These are phyloP conservation scores for Amniculicola lignicola DNA, from an alignment of 495 filamentous ascomycete genomes.

Conservation along the genomic window DNA sequence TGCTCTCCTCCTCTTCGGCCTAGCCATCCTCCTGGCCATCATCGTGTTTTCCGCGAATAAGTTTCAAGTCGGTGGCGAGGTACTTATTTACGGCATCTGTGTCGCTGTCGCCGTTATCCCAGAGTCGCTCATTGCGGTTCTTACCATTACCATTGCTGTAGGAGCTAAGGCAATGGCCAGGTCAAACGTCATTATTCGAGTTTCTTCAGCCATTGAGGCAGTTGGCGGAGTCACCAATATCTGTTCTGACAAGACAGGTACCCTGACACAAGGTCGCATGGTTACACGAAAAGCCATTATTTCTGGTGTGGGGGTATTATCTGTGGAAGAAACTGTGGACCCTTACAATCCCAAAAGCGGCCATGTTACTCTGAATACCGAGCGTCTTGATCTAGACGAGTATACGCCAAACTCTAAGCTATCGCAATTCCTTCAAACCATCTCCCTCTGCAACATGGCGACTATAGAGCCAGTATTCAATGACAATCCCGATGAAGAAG, in stretches of 20 bases:
- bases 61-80: slow-evolving; percentile 58
- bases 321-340: slow-evolving; percentile 32
- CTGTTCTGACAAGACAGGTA: slow-evolving; percentile 64
- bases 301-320: slow-evolving; percentile 27
- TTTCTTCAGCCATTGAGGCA: slow-evolving; percentile 62
- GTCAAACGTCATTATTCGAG: slow-evolving; percentile 65
- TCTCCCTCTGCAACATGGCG: slow-evolving; percentile 36
- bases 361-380: slow-evolving; percentile 24
- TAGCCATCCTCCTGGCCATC: slow-evolving; percentile 68
- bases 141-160: slow-evolving; percentile 73
- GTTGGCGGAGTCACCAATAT: slow-evolving; percentile 58
- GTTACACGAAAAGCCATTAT: slow-evolving; percentile 53
- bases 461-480: slow-evolving; percentile 13
- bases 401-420: slow-evolving; percentile 33
- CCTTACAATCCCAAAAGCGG: slow-evolving; percentile 38
- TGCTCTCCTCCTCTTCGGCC: slow-evolving; percentile 62
- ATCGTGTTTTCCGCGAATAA: slow-evolving; percentile 63
- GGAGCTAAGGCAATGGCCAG: slow-evolving; percentile 71
- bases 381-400: slow-evolving; percentile 15
- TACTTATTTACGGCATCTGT: slow-evolving; percentile 65
- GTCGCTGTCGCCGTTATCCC: slow-evolving; percentile 72
- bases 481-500: background rate
- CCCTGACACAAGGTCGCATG: slow-evolving; percentile 61
- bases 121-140: slow-evolving; percentile 69
- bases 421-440: slow-evolving; percentile 36